Evolutionary conservation across 805 yeast genomes (phyloP).

Genomic region (Cyberlindnera mrakii): DNA sequence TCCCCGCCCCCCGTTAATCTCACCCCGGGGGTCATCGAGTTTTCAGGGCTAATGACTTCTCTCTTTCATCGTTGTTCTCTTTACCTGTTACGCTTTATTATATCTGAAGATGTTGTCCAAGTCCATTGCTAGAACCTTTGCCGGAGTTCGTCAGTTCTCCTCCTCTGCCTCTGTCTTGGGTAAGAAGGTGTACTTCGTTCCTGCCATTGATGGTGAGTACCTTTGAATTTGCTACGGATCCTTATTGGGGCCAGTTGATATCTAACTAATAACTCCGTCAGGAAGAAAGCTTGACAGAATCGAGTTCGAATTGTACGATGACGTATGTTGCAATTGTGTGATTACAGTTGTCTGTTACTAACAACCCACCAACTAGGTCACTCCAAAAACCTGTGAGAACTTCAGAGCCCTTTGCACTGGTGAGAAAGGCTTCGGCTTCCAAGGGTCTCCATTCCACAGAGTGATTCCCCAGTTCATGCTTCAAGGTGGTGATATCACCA

Average conservation of each 20-base stretch:
- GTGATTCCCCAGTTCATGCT: conserved; percentile 93
- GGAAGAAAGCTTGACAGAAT: conserved; percentile 36
- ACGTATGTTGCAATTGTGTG: conserved; percentile 11
- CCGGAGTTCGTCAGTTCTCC: conserved; percentile 18
- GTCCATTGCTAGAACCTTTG: conserved; percentile 10
- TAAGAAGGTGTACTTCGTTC: conserved; percentile 50
- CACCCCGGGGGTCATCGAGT: too few species aligned
- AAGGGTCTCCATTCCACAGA: conserved; percentile 85
- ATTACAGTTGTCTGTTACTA: not conserved
- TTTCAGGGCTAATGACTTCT: too few species aligned
- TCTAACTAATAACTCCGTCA: conserved; percentile 1
- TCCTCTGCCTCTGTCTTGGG: conserved; percentile 27
- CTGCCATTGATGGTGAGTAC: conserved; percentile 42
- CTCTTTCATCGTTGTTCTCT: too few species aligned
- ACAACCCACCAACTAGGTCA: conserved; percentile 23
- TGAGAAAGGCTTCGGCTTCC: conserved; percentile 70
- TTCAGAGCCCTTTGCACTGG: conserved; percentile 83
- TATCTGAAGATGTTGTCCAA: conserved; percentile 10
- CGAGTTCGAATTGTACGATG: conserved; percentile 27
- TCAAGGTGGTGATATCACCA: conserved; percentile 90
- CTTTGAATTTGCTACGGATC: not conserved
- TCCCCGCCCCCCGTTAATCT: too few species aligned
- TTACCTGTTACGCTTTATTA: too few species aligned
- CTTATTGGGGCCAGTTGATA: not conserved
- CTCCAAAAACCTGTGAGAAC: conserved; percentile 77